These are phyloP conservation scores for Pyrus bretschneideri DNA, from an alignment of 306 rosid species.

Conservation along the genomic window DNA sequence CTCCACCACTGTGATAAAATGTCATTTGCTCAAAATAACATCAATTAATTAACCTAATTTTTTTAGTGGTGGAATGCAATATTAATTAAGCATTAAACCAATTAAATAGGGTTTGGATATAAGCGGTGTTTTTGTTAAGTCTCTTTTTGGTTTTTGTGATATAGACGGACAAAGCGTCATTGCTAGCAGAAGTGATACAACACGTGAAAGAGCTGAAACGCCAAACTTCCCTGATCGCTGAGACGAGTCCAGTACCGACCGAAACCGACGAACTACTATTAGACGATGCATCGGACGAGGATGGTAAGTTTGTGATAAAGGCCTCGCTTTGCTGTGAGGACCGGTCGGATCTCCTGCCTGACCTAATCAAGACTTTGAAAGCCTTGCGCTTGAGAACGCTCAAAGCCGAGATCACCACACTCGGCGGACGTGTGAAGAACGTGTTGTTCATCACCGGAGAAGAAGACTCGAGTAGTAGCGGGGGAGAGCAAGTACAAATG, in stretches of 20 bases:
- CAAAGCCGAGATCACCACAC: slow-evolving; percentile 77
- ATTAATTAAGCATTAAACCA: neutral
- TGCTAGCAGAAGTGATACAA: slow-evolving; percentile 79
- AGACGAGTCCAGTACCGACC: slow-evolving; percentile 66
- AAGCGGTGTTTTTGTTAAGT: slow-evolving; percentile 45
- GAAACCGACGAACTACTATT: slow-evolving; percentile 60
- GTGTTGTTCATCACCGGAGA: slow-evolving; percentile 68
- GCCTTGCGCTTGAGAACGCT: slow-evolving; percentile 54
- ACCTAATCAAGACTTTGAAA: slow-evolving; percentile 68
- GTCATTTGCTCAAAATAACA: neutral
- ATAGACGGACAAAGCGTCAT: slow-evolving; percentile 88
- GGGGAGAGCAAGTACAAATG: slow-evolving; percentile 21
- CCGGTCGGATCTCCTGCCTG: slow-evolving; percentile 72
- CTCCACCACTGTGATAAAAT: no score
- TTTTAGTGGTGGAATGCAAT: neutral
- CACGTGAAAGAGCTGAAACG: slow-evolving; percentile 85
- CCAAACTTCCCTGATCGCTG: slow-evolving; percentile 65
- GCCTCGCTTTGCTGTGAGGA: slow-evolving; percentile 90
- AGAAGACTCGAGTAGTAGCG: slow-evolving; percentile 31
- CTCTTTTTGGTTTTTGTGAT: neutral
- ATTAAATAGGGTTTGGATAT: neutral
- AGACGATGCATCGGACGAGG: slow-evolving; percentile 62
- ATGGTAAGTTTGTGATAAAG: slow-evolving; percentile 65
- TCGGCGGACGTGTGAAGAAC: slow-evolving; percentile 73
- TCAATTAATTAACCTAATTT: neutral